Evolutionary conservation across 2,329 filamentous ascomycete species (phyloP), one percentile per base, ranked within the genome.

Genomic region (Davidsoniella neocaledoniae): DNA sequence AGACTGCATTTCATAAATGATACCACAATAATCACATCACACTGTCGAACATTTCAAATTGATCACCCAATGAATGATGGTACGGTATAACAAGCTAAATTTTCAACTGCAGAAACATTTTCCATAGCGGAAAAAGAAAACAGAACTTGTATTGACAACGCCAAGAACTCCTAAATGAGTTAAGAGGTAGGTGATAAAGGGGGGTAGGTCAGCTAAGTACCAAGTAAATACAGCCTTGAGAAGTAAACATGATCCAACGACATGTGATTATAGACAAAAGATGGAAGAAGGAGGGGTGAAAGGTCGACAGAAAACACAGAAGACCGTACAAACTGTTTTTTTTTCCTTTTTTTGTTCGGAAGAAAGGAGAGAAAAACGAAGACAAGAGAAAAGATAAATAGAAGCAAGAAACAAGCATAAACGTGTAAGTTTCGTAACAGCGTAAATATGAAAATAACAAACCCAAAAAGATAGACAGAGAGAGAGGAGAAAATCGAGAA

Each of bases 171-270:
- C 17, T 8, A 12, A n/a, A 26, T 39, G 29, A 21, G 19, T 19
- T 21, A 25, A 14, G 25, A 19, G 37, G 29, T 33, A 33, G 29
- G 29, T 33, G 29, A 33, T 33, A 33, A 33, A 9, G 29, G 29
- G 8, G 29, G 8, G 29, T 33, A 33, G 29, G 8, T 4, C 29
- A 33, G 12, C 29, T 33, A 33, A 9, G 9, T 33, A 12, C 39
- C 23, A 14, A 36, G 25, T 12, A 49, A 26, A 21, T 25, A 49
- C 42, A 52, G 25, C 33, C 12, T 43, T 14, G 25, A 29, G 3
- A 33, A 43, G 26, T 49, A 49, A 42, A 42, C 46, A 43, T 23
- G 41, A 29, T n/a, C 16, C 17, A 49, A 49, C 38, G 46, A 33
- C 38, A 16, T 26, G 38, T 17, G 23, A 36, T 37, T 26, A 49